These are phyloP conservation scores for Cephaloascus fragrans DNA, from an alignment of 805 yeast genomes.

Conservation along the genomic window DNA sequence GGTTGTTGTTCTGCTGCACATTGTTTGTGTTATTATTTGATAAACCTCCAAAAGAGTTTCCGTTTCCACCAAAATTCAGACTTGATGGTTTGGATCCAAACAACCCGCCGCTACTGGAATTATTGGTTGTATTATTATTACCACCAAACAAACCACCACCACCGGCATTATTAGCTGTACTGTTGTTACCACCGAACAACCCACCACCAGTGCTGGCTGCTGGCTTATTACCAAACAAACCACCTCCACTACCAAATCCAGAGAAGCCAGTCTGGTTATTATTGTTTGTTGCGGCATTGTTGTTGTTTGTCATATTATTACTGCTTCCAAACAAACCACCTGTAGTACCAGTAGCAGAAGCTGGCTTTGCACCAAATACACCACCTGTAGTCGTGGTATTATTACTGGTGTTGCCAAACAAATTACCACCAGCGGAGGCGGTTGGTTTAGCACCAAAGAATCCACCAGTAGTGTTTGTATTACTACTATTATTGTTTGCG, in stretches of 20 bases:
- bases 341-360: conserved; percentile 7
- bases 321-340: conserved; percentile 22
- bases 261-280: conserved; percentile 7
- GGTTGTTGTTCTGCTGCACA: conserved; percentile 6
- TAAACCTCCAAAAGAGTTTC: conserved; percentile 11
- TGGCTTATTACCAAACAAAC: conserved; percentile 28
- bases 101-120: conserved; percentile 10
- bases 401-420: conserved; percentile 11
- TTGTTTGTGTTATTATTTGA: conserved; percentile 14
- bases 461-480: conserved; percentile 3
- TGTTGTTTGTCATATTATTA: conserved; percentile 4
- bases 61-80: conserved; percentile 14
- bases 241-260: conserved; percentile 11
- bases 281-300: conserved; percentile 12
- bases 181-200: conserved; percentile 9
- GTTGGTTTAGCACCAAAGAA: conserved; percentile 9
- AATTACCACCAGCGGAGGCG: conserved; percentile 11
- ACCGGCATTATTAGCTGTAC: conserved; percentile 9
- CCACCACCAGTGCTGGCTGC: conserved; percentile 9
- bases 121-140: conserved; percentile 7
- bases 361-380: conserved; percentile 13
- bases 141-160: conserved; percentile 41
- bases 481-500: conserved; percentile 6
- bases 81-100: conserved; percentile 12
- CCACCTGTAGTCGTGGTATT: conserved; percentile 8